Base-by-base conservation (phyloP, 345 rosid genomes). In the Aethionema arabicum region DNA sequence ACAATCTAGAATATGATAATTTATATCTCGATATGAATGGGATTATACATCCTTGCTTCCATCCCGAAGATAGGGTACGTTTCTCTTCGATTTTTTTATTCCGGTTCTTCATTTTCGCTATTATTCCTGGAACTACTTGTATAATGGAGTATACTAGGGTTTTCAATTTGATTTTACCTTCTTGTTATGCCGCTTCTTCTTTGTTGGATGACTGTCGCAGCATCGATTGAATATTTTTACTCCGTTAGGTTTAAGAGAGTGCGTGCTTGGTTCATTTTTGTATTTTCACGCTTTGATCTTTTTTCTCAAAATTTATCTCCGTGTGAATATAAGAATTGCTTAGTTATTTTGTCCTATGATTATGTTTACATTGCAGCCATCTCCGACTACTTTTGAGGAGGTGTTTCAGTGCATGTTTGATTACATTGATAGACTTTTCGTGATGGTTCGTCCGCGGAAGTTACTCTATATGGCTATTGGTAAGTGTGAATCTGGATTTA, bases 1-100 rank as follows among this genome's bases (percentile, higher is more conserved):
- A 95, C 78, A 59, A 72, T 13, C 50, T 90, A 13, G 97, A 90
- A 61, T 95, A 72, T 52, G 99, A 95, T 70, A 90, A 95, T 72
- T 80, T 95, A 13, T 95, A 90, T 72, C 97, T 95, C 71, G 99
- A 95, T 47, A 95, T 90, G 99, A 95, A 95, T 65, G 96, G 96
- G 76, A 95, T 95, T 69, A 88, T 95, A 31, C 99, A 95, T 42
- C 99, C 99, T 38, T 95, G 99, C 77, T 95, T 95, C 57, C 99
- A 95, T 36, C 99, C 99, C 3, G 97, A 95, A 70, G 97, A 95
- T 69, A 80, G 86, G 72, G 99, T 93, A 83, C 14, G 74, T 47
- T 39, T 21, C 4, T 43, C 33, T 59, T 35, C 13, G 13, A 5
- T 5, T 51, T 59, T 59, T 27, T 31, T 12, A 4, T 36, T 11